These are phyloP conservation scores for Saturnispora gosingensis DNA, from an alignment of 805 yeast genomes.

Conservation along the genomic window DNA sequence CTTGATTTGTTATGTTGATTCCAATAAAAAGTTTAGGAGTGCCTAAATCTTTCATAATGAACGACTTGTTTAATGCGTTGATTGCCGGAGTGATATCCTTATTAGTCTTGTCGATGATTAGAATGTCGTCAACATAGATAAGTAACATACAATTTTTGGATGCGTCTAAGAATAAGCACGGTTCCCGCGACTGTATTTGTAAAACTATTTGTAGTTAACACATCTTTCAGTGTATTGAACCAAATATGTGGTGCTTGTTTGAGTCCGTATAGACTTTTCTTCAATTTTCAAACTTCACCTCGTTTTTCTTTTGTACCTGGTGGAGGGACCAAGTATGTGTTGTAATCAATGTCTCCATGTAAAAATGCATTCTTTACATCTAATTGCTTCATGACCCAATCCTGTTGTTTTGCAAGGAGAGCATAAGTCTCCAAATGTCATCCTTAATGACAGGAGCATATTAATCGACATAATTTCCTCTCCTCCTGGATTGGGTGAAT, in stretches of 20 bases:
- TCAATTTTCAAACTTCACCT: conserved; percentile 1
- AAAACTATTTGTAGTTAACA: neutral
- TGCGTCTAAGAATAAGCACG: neutral
- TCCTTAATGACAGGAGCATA: conserved; percentile 5
- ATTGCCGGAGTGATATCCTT: neutral
- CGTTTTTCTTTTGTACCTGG: neutral
- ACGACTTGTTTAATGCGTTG: neutral
- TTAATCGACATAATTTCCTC: conserved; percentile 4
- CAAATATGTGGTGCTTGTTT: conserved; percentile 2
- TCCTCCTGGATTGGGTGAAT: conserved; percentile 1
- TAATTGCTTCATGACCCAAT: conserved; percentile 1
- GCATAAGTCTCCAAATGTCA: conserved; percentile 4
- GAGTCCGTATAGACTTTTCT: neutral
- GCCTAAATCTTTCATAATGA: neutral
- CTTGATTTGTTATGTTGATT: neutral
- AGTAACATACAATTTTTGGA: neutral
- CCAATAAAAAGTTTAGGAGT: neutral
- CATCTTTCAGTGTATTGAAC: neutral
- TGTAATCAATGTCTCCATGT: conserved; percentile 7
- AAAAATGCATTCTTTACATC: conserved; percentile 11
- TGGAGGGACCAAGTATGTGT: conserved; percentile 6
- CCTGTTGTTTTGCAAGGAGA: neutral
- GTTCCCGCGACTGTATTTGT: neutral
- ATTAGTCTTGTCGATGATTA: neutral
- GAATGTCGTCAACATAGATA: neutral